These are phyloP conservation scores for Diutina neorugosa DNA, from an alignment of 1,139 yeast genomes.

Conservation along the genomic window DNA sequence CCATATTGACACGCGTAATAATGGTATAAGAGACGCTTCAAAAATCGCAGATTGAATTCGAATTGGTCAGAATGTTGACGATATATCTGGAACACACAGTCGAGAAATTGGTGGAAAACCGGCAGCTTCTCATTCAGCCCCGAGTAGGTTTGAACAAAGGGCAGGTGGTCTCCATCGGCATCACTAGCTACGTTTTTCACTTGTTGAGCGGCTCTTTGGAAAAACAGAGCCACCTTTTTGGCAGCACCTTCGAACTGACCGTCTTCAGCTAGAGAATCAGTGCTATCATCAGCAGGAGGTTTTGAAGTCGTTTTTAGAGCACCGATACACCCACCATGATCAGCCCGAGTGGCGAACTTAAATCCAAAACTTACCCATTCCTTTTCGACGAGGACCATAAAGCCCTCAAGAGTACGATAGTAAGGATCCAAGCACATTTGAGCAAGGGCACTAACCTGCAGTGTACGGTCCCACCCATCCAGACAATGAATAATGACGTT, in stretches of 20 bases:
- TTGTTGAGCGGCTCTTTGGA: conserved; percentile 32
- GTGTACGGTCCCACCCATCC: conserved; percentile 97
- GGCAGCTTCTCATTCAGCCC: conserved; percentile 59
- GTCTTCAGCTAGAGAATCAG: not conserved
- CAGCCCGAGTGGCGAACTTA: conserved; percentile 73
- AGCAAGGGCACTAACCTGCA: conserved; percentile 75
- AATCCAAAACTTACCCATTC: conserved; percentile 97
- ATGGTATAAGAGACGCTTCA: conserved; percentile 76
- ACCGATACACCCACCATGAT: conserved; percentile 48
- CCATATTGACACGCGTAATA: conserved; percentile 93
- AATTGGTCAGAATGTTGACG: conserved; percentile 62
- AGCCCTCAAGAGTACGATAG: conserved; percentile 78
- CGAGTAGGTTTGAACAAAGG: conserved; percentile 12
- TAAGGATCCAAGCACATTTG: conserved; percentile 87
- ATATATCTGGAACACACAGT: conserved; percentile 70
- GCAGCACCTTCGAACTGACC: conserved; percentile 5
- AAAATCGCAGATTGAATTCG: conserved; percentile 81
- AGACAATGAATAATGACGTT: conserved; percentile 87
- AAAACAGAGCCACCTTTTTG: conserved; percentile 16
- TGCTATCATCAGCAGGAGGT: not conserved
- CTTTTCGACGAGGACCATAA: conserved; percentile 74
- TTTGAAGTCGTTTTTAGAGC: conserved; percentile 12
- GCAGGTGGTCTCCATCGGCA: not conserved
- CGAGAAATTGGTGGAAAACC: conserved; percentile 85
- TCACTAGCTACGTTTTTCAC: conserved; percentile 26